Percentiles rank a stretch among this genome's conserved stretches.
Evolutionary conservation across 1,284 basidiomycete genomes (phyloP).

Genomic region (Rhodotorula sp.): DNA sequence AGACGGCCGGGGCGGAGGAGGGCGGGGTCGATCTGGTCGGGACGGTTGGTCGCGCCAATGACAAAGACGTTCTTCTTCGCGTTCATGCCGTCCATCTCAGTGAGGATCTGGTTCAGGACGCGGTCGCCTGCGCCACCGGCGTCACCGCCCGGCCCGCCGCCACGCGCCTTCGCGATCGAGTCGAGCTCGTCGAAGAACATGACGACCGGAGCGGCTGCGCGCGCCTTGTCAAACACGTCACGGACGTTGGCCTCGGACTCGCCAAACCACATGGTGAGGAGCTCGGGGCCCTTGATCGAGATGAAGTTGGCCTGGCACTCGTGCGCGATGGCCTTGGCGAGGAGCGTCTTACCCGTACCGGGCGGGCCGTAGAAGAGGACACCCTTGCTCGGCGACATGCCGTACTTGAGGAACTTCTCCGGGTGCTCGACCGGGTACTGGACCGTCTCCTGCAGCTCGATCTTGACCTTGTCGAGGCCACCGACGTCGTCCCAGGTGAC

Average conservation of each 20-base stretch:
- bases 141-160: constrained; percentile 66
- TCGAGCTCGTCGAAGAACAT: constrained; percentile 99
- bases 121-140: constrained; percentile 96
- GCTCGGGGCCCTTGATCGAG: constrained; percentile 68
- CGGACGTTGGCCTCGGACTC: constrained; percentile 99
- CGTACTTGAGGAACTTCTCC: constrained; percentile 99
- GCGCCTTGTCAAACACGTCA: constrained; percentile 99
- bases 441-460: constrained; percentile 97
- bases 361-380: constrained; percentile 96
- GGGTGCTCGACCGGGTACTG: constrained; percentile 99
- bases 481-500: constrained; percentile 99
- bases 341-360: constrained; percentile 92
- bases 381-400: constrained; percentile 98
- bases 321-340: constrained; percentile 97
- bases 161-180: constrained; percentile 96
- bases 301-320: constrained; percentile 99
- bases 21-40: constrained; percentile 98
- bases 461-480: constrained; percentile 99
- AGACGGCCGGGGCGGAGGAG: constrained; percentile 97
- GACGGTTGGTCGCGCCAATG: constrained; percentile 97
- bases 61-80: constrained; percentile 82
- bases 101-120: constrained; percentile 54
- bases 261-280: constrained; percentile 97
- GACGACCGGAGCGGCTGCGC: constrained; percentile 96
- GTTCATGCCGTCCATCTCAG: constrained; percentile 99